These are phyloP conservation scores for Agrocybe chaxingu DNA, from an alignment of 768 basidiomycete species.

Conservation along the genomic window DNA sequence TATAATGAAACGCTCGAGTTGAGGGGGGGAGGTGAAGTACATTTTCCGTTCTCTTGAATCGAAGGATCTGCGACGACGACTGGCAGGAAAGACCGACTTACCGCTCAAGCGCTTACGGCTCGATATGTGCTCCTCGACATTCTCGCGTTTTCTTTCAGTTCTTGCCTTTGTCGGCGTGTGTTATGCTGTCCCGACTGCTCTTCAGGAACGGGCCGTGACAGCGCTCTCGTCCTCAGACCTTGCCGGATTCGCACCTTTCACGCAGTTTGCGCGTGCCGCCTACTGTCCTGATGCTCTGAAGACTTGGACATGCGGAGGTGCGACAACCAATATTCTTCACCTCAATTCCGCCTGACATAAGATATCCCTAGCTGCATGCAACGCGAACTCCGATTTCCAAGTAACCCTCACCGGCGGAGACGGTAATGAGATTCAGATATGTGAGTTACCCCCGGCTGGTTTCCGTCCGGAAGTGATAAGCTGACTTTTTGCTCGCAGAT, in stretches of 20 bases:
- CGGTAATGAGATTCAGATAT: conserved; percentile 29
- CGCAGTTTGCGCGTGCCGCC: conserved; percentile 31
- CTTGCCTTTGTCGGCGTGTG: conserved; percentile 3
- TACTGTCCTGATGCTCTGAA: conserved; percentile 26
- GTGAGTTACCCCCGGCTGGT: conserved; percentile 30
- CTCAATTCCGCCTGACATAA: background rate
- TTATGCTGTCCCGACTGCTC: conserved; percentile 12
- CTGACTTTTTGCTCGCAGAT: conserved; percentile 24
- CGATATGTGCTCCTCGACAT: conserved; percentile 2
- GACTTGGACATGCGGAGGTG: conserved; percentile 29
- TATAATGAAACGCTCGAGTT: no score
- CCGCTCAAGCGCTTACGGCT: background rate
- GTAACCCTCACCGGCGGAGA: conserved; percentile 27
- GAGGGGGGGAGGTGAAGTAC: no score
- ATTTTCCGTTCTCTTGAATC: no score
- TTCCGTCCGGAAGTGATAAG: conserved; percentile 42
- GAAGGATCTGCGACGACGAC: no score
- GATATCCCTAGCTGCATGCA: conserved; percentile 23
- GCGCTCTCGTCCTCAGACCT: conserved; percentile 28
- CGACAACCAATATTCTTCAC: background rate
- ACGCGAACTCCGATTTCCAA: conserved; percentile 28
- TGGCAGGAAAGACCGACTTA: no score
- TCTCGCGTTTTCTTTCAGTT: conserved; percentile 3
- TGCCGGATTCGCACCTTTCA: conserved; percentile 22
- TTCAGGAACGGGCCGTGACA: conserved; percentile 20